Evolutionary conservation across 2,329 filamentous ascomycete genomes (phyloP), one percentile per base, ranked within the genome.

Genomic region (Coniochaeta sp.): DNA sequence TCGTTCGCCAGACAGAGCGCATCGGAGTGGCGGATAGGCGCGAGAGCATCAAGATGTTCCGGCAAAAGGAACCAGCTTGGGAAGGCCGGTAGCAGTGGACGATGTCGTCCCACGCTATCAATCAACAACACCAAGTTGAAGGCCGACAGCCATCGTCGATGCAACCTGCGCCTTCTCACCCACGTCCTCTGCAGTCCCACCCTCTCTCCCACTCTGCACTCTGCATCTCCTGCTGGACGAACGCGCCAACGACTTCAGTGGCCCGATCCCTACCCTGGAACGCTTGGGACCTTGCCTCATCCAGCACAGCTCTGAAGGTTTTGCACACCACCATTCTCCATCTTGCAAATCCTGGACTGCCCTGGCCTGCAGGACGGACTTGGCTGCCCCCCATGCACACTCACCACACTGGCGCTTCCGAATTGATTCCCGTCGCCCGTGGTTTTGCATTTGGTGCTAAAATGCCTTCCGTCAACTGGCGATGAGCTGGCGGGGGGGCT

Each of bases 391-490:
- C 54, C 54, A 34, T 38, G 30, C 54, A 22, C 19, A 30, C 28
- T 9, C 28, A 56, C 30, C 54, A 36, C 8, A 55, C 17, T 32
- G 17, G 52, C 17, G 4, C 52, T 28, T 34, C 14, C 54, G 54
- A 56, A 38, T 38, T 30, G 47, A 28, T 34, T 56, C 54, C 54
- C 54, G 54, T 56, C 34, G 54, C 54, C 54, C 54, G 54, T 56
- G 30, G 30, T 52, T 26, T 14, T 52, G 47, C 47, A 30, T 26
- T 28, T 6, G 16, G 17, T 56, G 28, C 17, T 56, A 38, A 56
- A 56, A 56, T 22, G 30, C 38, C 32, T 56, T 56, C 54, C 54
- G 54, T 56, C 54, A 56, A 22, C 54, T 56, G 34, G 54, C 54
- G 54, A 56, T 34, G 24, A 47, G 30, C 2, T 10, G 9, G 26